phyloP scores from a whole-genome alignment of 768 basidiomycete species.

The Clavulina sp. region DNA sequence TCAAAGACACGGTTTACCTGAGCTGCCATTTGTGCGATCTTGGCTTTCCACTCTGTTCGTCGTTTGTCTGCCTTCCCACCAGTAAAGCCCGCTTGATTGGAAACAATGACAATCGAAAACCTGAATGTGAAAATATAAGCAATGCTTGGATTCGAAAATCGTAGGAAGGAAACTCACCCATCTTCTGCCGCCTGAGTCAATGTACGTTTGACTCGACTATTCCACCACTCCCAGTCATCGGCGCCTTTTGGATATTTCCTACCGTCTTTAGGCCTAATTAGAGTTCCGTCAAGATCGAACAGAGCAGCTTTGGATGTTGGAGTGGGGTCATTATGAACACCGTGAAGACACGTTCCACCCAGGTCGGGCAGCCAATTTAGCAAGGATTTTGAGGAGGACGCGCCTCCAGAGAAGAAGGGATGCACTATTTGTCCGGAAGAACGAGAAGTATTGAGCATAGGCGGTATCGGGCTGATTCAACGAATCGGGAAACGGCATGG shows the following conservation, averaged over 20 bases:
- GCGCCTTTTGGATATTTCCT: slow-evolving; percentile 28
- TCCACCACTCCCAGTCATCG: slow-evolving; percentile 60
- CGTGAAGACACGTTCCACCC: slow-evolving; percentile 22
- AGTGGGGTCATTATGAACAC: slow-evolving; percentile 23
- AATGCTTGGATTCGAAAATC: not conserved
- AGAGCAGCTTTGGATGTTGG: slow-evolving; percentile 45
- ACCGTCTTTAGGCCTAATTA: slow-evolving; percentile 35
- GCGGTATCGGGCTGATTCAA: too few species aligned
- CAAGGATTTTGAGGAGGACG: not conserved
- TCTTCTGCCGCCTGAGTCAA: slow-evolving; percentile 39
- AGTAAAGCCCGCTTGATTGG: slow-evolving; percentile 49
- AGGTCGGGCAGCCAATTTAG: slow-evolving; percentile 6
- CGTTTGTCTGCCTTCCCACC: slow-evolving; percentile 6
- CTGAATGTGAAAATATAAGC: slow-evolving; percentile 21
- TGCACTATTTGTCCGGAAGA: not conserved
- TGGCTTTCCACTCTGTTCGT: slow-evolving; percentile 51
- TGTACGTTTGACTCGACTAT: slow-evolving; percentile 34
- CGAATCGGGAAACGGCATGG: too few species aligned
- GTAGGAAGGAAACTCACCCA: slow-evolving; percentile 30
- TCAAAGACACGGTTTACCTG: slow-evolving; percentile 16
- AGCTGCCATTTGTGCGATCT: slow-evolving; percentile 48
- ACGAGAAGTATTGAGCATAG: too few species aligned
- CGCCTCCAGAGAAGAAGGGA: not conserved
- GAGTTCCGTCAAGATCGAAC: slow-evolving; percentile 77
- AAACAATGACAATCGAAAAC: slow-evolving; percentile 55